A percentile compares a stretch with the other conserved stretches of the same genome.
Evolutionary conservation across 768 basidiomycete species (phyloP).

Genomic region (Panus rudis): DNA sequence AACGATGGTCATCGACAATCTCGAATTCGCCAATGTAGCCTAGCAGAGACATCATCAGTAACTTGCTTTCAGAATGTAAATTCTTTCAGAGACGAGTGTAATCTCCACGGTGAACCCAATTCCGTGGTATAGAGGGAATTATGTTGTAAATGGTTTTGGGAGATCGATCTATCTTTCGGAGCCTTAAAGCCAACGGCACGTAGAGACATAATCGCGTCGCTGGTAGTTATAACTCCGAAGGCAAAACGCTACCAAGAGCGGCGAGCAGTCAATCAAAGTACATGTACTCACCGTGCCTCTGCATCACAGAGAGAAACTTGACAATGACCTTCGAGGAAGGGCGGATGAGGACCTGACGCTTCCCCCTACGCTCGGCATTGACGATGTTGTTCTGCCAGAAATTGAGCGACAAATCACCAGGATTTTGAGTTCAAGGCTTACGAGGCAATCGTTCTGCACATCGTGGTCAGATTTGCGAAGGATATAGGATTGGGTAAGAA

Average conservation of each 20-base stretch:
- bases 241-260: background rate
- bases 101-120: slow-evolving; percentile 51
- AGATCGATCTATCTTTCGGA: slow-evolving; percentile 62
- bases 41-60: slow-evolving; percentile 23
- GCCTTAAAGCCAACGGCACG: slow-evolving; percentile 78
- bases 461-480: background rate
- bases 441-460: slow-evolving; percentile 55
- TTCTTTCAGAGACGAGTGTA: slow-evolving; percentile 26
- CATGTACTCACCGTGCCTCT: slow-evolving; percentile 83
- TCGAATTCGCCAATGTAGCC: slow-evolving; percentile 99
- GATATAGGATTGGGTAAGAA: slow-evolving; percentile 4
- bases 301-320: slow-evolving; percentile 97
- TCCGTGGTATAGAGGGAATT: slow-evolving; percentile 26
- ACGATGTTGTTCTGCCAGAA: slow-evolving; percentile 84
- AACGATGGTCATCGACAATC: slow-evolving; percentile 97
- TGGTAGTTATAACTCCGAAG: slow-evolving; percentile 86
- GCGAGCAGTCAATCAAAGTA: no score
- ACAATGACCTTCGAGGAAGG: slow-evolving; percentile 98
- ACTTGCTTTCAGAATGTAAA: background rate
- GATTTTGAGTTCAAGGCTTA: slow-evolving; percentile 16
- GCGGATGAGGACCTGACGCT: slow-evolving; percentile 97
- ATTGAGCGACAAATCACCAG: background rate
- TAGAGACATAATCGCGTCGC: slow-evolving; percentile 51
- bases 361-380: slow-evolving; percentile 99
- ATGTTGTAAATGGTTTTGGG: slow-evolving; percentile 54